Evolutionary conservation across 192 early-diverging fungal species (phyloP).

Genomic region (Mortierella hygrophila): DNA sequence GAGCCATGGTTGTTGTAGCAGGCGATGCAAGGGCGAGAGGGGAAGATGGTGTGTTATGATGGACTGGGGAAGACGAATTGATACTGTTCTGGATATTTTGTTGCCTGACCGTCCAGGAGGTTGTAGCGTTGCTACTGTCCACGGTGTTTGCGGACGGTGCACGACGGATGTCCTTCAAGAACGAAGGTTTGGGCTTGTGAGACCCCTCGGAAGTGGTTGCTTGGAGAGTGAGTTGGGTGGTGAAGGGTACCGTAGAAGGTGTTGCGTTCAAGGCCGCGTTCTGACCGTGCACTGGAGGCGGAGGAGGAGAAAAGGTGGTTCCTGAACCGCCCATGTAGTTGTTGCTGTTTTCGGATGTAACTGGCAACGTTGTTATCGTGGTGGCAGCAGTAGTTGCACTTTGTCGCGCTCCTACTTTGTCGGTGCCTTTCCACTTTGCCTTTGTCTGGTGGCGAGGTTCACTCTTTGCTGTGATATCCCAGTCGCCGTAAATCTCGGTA

Average conservation of each 20-base stretch:
- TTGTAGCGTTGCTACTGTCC: slow-evolving; percentile 10
- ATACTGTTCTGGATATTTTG: slow-evolving; percentile 2
- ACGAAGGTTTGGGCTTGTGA: slow-evolving; percentile 4
- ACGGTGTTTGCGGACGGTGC: background rate
- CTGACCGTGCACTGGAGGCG: background rate
- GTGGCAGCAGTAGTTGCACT: background rate
- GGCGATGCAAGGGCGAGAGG: background rate
- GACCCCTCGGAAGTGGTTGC: background rate
- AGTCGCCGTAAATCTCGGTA: slow-evolving; percentile 34
- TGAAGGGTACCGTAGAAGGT: background rate
- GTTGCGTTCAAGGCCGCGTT: background rate
- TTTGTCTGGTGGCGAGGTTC: slow-evolving; percentile 21
- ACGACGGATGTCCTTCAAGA: background rate
- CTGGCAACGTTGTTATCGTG: background rate
- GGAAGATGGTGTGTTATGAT: slow-evolving; percentile 2
- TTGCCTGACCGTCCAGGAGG: slow-evolving; percentile 10
- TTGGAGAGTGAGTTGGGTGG: background rate
- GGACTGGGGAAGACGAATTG: background rate
- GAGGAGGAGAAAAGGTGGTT: background rate
- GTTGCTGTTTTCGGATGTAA: background rate
- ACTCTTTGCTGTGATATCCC: slow-evolving; percentile 40
- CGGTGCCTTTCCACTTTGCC: background rate
- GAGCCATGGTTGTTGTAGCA: background rate
- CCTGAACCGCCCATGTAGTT: background rate
- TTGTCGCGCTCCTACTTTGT: slow-evolving; percentile 8